Percentiles rank a stretch among this genome's conserved stretches.
phyloP scores from a whole-genome alignment of 805 yeast genomes.

The Brettanomyces naardenensis region DNA sequence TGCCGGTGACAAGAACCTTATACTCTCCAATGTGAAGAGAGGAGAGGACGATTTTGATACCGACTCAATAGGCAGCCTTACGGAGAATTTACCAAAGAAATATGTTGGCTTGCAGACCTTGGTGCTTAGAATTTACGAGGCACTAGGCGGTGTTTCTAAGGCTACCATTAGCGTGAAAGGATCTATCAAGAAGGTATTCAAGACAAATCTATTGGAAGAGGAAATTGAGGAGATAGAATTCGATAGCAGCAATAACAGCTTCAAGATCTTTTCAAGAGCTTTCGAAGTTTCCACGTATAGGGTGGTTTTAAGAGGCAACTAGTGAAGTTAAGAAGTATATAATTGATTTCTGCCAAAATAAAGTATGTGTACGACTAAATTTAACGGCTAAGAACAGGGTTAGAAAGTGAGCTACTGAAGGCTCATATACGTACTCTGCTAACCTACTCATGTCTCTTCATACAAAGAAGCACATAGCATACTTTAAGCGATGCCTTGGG shows the following conservation, averaged over 20 bases:
- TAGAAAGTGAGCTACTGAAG: too few species aligned
- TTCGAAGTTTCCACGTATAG: slow-evolving; percentile 72
- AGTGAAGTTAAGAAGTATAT: too few species aligned
- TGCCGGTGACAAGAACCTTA: slow-evolving; percentile 48
- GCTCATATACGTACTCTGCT: slow-evolving; percentile 1
- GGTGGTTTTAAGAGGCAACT: slow-evolving; percentile 39
- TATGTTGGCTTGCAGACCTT: slow-evolving; percentile 41
- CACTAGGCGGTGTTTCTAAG: slow-evolving; percentile 70
- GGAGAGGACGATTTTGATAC: slow-evolving; percentile 74
- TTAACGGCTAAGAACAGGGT: too few species aligned
- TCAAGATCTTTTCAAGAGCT: slow-evolving; percentile 46
- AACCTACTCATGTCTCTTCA: too few species aligned
- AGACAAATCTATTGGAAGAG: slow-evolving; percentile 55
- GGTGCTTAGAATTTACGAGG: slow-evolving; percentile 73
- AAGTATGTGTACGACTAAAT: too few species aligned
- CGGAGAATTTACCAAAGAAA: slow-evolving; percentile 35
- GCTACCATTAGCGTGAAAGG: slow-evolving; percentile 43
- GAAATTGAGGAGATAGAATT: slow-evolving; percentile 33
- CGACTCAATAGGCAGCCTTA: slow-evolving; percentile 27
- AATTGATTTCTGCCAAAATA: too few species aligned
- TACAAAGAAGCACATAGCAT: slow-evolving; percentile 19
- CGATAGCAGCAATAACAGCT: slow-evolving; percentile 20
- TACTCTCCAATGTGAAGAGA: slow-evolving; percentile 74
- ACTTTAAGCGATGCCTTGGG: slow-evolving; percentile 24
- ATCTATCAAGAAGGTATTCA: slow-evolving; percentile 38